Evolutionary conservation across 441 rosid species (phyloP).

Genomic region (Breynia disticha): DNA sequence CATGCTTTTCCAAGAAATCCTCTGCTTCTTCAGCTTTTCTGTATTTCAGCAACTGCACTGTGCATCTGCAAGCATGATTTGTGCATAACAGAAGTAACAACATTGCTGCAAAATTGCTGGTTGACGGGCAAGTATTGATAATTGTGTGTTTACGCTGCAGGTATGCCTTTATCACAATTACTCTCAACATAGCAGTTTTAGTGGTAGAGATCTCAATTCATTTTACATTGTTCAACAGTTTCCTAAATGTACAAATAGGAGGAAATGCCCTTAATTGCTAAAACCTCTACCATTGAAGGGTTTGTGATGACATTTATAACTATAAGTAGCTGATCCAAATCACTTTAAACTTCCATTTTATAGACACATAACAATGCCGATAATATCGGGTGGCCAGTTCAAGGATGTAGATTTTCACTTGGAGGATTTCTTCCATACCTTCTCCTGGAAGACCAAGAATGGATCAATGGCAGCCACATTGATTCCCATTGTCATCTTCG

Average conservation of each 20-base stretch:
- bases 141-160: background rate
- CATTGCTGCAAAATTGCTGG: background rate
- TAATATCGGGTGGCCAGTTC: too few relatives aligned
- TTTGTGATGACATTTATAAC: background rate
- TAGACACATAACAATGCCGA: too few relatives aligned
- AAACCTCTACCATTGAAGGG: constrained; percentile 34
- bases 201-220: too few relatives aligned
- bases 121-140: background rate
- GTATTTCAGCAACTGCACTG: constrained; percentile 32
- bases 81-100: background rate
- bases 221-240: too few relatives aligned
- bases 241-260: background rate
- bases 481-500: constrained; percentile 30
- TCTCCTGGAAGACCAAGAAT: constrained; percentile 24
- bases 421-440: constrained; percentile 15
- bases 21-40: constrained; percentile 41
- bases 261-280: constrained; percentile 29
- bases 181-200: too few relatives aligned
- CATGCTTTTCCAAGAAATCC: constrained; percentile 22
- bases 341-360: too few relatives aligned
- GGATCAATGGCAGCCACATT: constrained; percentile 31
- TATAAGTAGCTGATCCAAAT: too few relatives aligned
- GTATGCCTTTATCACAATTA: too few relatives aligned
- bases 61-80: constrained; percentile 26
- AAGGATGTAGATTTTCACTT: constrained; percentile 2